Evolutionary conservation across 345 rosid species (phyloP), one percentile per base, ranked within the genome.

Genomic region (Noccaea bulbosa): DNA sequence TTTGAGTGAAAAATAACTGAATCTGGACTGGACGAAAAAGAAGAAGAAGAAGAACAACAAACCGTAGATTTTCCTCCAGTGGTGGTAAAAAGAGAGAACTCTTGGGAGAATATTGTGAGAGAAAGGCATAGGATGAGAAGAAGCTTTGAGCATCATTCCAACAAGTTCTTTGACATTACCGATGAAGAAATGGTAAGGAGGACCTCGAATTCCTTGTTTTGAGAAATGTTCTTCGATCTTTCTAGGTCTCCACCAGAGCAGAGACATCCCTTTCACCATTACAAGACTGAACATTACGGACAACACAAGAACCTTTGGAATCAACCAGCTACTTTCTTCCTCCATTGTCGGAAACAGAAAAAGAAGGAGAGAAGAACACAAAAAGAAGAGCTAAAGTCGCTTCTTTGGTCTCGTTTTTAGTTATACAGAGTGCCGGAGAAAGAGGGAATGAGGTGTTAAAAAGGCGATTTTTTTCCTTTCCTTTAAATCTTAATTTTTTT

Each of bases 31-130:
- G n/a, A n/a, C n/a, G n/a, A 22, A 14, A 14, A 17, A 30, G 35
- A 20, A 10, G 12, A 11, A n/a, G 11, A 8, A 35, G 22, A 27
- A 5, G 41, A 14, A 27, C 2, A 62, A 65, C 76, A 2, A 15
- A 94, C 99, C 99, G 49, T 94, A 91, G 71, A 91, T 85, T 81
- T 94, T 94, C 79, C 87, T 85, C 99, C 99, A 94, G 73, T 94
- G 93, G 65, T 91, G 96, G 70, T 94, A 94, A 47, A 94, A 91
- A 37, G 99, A 78, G 70, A 94, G 93, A 48, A 94, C 99, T 51
- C 99, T 72, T 16, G 99, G 99, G 17, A 94, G 95, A 41, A 94
- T 94, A 82, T 94, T 91, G 83, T 94, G 99, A n/a, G 97, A 94
- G 81, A 80, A 83, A 75, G 98, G 98, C 88, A 91, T 89, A 66